Evolutionary conservation across 192 early-diverging fungal species (phyloP).

Genomic region (Coemansia reversa): DNA sequence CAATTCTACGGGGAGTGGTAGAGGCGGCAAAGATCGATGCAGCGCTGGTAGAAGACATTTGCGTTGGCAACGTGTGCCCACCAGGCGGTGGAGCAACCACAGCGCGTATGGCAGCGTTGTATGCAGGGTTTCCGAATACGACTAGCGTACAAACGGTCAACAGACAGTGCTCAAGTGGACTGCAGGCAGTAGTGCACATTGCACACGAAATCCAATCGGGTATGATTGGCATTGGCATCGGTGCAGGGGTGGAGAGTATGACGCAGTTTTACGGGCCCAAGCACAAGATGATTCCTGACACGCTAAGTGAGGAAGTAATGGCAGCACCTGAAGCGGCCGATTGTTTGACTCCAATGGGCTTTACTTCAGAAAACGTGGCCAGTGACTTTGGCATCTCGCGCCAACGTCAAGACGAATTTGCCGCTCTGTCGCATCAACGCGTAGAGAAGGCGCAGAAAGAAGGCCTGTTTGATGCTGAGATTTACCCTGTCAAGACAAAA

Average conservation of each 20-base stretch:
- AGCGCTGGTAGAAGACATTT: slow-evolving; percentile 85
- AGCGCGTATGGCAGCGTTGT: slow-evolving; percentile 87
- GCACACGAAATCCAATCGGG: slow-evolving; percentile 87
- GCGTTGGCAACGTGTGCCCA: slow-evolving; percentile 90
- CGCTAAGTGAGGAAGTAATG: slow-evolving; percentile 73
- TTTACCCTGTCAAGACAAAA: slow-evolving; percentile 75
- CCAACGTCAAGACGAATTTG: slow-evolving; percentile 87
- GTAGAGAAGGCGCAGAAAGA: slow-evolving; percentile 86
- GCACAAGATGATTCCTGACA: slow-evolving; percentile 65
- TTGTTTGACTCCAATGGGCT: slow-evolving; percentile 87
- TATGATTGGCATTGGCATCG: slow-evolving; percentile 89
- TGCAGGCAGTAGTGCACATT: slow-evolving; percentile 84
- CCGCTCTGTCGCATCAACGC: slow-evolving; percentile 78
- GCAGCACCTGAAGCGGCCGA: slow-evolving; percentile 72
- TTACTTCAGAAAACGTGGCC: slow-evolving; percentile 97
- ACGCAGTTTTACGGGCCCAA: slow-evolving; percentile 81
- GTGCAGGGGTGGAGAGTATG: slow-evolving; percentile 95
- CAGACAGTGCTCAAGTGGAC: slow-evolving; percentile 91
- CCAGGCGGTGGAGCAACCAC: slow-evolving; percentile 86
- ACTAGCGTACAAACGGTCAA: slow-evolving; percentile 84
- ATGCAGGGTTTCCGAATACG: slow-evolving; percentile 86
- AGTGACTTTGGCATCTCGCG: slow-evolving; percentile 82
- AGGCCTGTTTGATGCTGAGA: slow-evolving; percentile 90
- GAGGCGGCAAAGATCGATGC: slow-evolving; percentile 82
- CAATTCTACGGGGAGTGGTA: slow-evolving; percentile 71